Conservation (phyloP, 2,329 filamentous ascomycete species). For the Aspergillus intermedius region DNA sequence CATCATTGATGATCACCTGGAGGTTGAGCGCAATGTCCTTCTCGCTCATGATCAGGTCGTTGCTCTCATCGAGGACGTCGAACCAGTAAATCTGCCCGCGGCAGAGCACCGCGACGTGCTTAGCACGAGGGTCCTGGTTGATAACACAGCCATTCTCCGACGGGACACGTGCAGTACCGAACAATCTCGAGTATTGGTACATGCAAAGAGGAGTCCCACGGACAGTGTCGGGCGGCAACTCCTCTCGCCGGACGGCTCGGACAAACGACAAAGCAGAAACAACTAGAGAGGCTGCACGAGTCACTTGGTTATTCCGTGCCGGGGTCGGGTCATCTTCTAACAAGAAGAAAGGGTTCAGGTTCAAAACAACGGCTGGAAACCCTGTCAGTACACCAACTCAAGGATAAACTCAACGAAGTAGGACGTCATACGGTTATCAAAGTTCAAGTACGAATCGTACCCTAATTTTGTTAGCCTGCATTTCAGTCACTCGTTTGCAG, state of each 20-base stretch:
- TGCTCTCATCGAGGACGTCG: conserved; percentile 89
- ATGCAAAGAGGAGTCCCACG: conserved; percentile 85
- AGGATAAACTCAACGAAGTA: neutral
- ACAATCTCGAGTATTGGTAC: conserved; percentile 95
- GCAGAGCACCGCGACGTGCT: conserved; percentile 87
- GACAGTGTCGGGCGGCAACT: conserved; percentile 80
- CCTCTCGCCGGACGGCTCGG: conserved; percentile 83
- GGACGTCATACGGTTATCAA: conserved; percentile 63
- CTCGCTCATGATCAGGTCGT: conserved; percentile 94
- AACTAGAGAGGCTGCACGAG: conserved; percentile 82
- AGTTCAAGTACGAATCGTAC: conserved; percentile 99
- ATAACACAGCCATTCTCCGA: conserved; percentile 95
- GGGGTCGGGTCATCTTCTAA: conserved; percentile 96
- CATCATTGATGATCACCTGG: conserved; percentile 86
- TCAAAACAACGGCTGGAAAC: conserved; percentile 69
- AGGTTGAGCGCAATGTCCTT: conserved; percentile 88
- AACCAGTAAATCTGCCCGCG: conserved; percentile 99
- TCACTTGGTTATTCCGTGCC: conserved; percentile 93
- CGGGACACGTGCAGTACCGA: conserved; percentile 88
- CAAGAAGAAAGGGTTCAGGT: conserved; percentile 95
- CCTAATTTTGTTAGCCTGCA: conserved; percentile 47
- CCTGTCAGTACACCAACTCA: conserved; percentile 7
- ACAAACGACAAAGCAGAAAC: conserved; percentile 89
- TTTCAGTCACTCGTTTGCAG: neutral
- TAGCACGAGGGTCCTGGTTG: conserved; percentile 85